Evolutionary conservation across 2,329 filamentous ascomycete species (phyloP).

Genomic region (Rhynchosporium secalis): DNA sequence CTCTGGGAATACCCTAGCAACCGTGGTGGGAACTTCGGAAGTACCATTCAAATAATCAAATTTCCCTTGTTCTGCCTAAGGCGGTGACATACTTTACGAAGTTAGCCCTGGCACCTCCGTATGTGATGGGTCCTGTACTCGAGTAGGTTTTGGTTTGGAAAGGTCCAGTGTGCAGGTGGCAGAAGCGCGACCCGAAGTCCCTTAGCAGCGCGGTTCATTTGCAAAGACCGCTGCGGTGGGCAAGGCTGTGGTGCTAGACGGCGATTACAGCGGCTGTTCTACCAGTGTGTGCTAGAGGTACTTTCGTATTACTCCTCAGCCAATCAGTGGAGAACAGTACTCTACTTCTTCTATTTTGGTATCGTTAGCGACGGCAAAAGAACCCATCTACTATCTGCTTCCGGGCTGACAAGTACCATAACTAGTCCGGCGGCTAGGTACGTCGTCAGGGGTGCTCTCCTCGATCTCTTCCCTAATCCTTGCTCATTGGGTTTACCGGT

Average conservation of each 20-base stretch:
- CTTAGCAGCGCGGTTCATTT: conserved; percentile 7
- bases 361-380: conserved; percentile 2
- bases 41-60: too few species aligned
- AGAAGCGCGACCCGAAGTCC: conserved; percentile 1
- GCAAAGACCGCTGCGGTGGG: background rate
- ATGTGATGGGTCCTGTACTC: too few species aligned
- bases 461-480: too few species aligned
- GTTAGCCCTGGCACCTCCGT: too few species aligned
- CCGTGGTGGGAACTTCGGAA: background rate
- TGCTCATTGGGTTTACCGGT: too few species aligned
- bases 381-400: background rate
- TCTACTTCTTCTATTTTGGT: conserved; percentile 8
- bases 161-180: background rate
- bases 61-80: too few species aligned
- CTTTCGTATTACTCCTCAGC: background rate
- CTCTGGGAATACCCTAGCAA: background rate
- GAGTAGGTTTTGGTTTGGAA: too few species aligned
- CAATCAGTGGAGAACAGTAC: background rate
- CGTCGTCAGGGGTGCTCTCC: background rate
- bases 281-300: background rate
- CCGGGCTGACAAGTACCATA: background rate
- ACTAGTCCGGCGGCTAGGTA: background rate
- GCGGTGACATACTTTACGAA: too few species aligned
- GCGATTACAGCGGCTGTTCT: conserved; percentile 11
- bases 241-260: conserved; percentile 4